phyloP scores from a whole-genome alignment of 148 eudicot genomes.

The Arbutus unedo region DNA sequence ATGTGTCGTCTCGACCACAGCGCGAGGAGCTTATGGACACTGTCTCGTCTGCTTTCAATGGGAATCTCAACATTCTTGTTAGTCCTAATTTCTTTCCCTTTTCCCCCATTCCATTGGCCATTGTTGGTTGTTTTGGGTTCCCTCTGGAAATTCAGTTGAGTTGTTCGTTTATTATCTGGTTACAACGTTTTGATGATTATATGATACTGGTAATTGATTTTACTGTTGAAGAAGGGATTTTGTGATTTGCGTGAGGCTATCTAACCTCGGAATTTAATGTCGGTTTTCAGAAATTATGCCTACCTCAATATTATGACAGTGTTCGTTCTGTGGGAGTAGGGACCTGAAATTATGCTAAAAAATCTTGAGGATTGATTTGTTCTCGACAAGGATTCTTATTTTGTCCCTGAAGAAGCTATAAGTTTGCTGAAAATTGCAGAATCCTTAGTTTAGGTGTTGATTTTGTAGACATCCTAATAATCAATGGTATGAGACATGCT shows the following conservation, averaged over 20 bases:
- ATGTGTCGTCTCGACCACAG: constrained; percentile 46
- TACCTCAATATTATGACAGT: not conserved
- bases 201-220: not conserved
- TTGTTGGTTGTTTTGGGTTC: not conserved
- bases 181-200: not conserved
- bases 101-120: not conserved
- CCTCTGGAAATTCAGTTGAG: not conserved
- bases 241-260: too few relatives aligned
- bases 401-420: not conserved
- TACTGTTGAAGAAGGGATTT: not conserved
- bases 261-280: too few relatives aligned
- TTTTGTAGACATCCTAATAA: not conserved
- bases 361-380: not conserved
- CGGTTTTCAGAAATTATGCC: too few relatives aligned
- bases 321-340: constrained; percentile 3
- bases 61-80: constrained; percentile 68
- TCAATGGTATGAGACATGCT: not conserved
- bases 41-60: constrained; percentile 49
- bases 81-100: not conserved
- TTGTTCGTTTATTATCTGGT: not conserved
- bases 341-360: not conserved
- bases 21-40: constrained; percentile 37
- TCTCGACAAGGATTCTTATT: not conserved
- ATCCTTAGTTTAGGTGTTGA: not conserved
- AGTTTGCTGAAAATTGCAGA: not conserved